Base-by-base conservation (phyloP, 345 rosid genomes). In the Zanthoxylum bungeanum region DNA sequence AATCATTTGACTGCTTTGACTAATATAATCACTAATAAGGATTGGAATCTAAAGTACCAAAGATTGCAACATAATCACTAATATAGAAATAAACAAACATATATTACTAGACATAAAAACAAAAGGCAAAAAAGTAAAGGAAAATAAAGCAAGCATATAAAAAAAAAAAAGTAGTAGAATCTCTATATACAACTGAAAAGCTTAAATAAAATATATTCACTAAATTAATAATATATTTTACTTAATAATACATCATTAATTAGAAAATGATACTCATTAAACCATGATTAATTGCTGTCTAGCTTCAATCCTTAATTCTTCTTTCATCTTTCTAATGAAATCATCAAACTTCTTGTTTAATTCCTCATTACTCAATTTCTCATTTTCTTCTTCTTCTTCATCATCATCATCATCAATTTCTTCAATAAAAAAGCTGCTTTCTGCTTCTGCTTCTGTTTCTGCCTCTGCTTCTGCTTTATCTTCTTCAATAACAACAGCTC, bases 341-440 rank as follows among this genome's bases (percentile, higher is more conserved):
- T 94, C 98, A 17, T 94, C 98, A 49, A 92, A 90, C 65, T 82
- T 94, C 81, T 85, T 90, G 82, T 90, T 89, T 60, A 94, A 61
- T 5, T 91, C 97, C 49, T 88, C 96, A 36, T 83, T 83, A 47
- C 82, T 88, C 69, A 89, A 12, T 80, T 58, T 52, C 39, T 68
- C 87, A 62, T 75, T 78, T 49, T 68, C 78, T 4, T 67, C 66
- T 21, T 71, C 83, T 60, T 74, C 76, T 31, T 31, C 59, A 10
- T 73, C 74, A 47, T 22, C 58, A 9, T 3, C 34, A 7, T 42
- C 49, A 3, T 44, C 49, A 44, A 44, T 19, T 24, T 69, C 60
- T 5, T 74, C 52, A 28, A 39, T 2, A 17, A 25, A n/a, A 37
- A 30, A 36, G 5, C 44, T 58, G 10, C 36, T 72, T 11, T 34